Evolutionary conservation across 306 rosid genomes (phyloP), one percentile per base, ranked within the genome.

Genomic region (Canavalia ensiformis): DNA sequence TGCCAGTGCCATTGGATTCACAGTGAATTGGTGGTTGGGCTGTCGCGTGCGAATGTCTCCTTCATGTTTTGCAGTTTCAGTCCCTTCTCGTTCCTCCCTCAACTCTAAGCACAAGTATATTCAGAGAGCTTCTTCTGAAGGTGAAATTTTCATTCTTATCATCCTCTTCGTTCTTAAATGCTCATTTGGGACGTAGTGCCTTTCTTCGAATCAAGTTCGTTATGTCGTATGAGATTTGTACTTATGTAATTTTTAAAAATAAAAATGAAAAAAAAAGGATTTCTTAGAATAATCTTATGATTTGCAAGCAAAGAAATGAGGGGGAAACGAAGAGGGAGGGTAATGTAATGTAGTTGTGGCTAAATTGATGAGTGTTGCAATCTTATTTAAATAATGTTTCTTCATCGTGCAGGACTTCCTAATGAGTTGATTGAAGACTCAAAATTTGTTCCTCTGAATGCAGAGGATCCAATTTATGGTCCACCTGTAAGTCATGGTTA

Each of bases 401-500:
- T 51, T 30, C 12, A 54, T 79, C 49, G 34, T 85, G 78, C 90
- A 93, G 99, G 82, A 76, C 82, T 82, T 83, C 90, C 96, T 13
- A 65, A 51, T 79, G 97, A 90, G 74, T 82, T 95, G 76, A 37
- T 81, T 68, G 94, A 93, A 84, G 99, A 95, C 28, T 91, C 99
- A 0, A 95, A 95, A 74, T 95, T 95, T 75, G 98, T 93, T 78
- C 99, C 97, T 74, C 74, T 95, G 78, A 90, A 88, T 78, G 82
- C 83, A 1, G 99, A 95, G 34, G 97, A 91, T 81, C 88, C 91
- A 30, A 83, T 41, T 11, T 95, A 83, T 85, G 99, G 99, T 81
- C 98, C 97, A 81, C 94, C 99, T 91, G 97, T 91, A 93, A 95
- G 99, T 95, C 86, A 89, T 86, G 97, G 94, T 93, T 89, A 92